These are phyloP conservation scores for Corchorus capsularis DNA, from an alignment of 345 rosid species.

Conservation along the genomic window DNA sequence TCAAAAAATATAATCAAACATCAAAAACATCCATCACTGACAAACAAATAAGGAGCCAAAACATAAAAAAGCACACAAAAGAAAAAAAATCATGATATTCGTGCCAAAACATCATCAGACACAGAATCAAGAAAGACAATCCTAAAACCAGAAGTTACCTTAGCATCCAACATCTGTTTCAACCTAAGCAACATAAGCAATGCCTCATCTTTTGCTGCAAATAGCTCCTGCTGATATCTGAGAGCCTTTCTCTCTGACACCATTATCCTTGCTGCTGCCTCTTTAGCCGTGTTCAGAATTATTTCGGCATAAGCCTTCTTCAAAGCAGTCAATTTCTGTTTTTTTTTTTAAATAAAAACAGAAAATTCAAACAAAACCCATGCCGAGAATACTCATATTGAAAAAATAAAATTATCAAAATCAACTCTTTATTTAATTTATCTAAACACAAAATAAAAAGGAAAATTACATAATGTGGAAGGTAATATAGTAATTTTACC, in stretches of 20 bases:
- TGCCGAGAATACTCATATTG: conserved; percentile 5
- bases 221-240: conserved; percentile 69
- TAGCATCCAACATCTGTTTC: conserved; percentile 77
- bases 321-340: conserved; percentile 77
- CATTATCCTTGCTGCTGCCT: conserved; percentile 89
- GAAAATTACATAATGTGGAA: conserved; percentile 20
- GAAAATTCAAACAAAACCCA: conserved; percentile 27
- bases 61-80: neutral
- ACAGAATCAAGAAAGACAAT: conserved; percentile 8
- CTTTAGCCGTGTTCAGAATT: conserved; percentile 83
- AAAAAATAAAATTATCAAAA: conserved; percentile 26
- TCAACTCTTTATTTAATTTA: conserved; percentile 13
- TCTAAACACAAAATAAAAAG: conserved; percentile 14
- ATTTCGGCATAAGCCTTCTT: conserved; percentile 96
- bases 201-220: conserved; percentile 68
- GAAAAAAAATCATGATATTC: conserved; percentile 2
- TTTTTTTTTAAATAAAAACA: conserved; percentile 19
- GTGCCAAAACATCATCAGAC: neutral
- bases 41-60: conserved; percentile 5
- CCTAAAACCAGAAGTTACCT: conserved; percentile 46
- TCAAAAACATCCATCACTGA: neutral
- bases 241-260: conserved; percentile 76
- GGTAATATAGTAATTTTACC: conserved; percentile 36
- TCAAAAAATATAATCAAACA: neutral
- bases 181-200: conserved; percentile 76